These are phyloP conservation scores for Oehlia diaphana DNA, from an alignment of 192 early-diverging fungal species.

Conservation along the genomic window DNA sequence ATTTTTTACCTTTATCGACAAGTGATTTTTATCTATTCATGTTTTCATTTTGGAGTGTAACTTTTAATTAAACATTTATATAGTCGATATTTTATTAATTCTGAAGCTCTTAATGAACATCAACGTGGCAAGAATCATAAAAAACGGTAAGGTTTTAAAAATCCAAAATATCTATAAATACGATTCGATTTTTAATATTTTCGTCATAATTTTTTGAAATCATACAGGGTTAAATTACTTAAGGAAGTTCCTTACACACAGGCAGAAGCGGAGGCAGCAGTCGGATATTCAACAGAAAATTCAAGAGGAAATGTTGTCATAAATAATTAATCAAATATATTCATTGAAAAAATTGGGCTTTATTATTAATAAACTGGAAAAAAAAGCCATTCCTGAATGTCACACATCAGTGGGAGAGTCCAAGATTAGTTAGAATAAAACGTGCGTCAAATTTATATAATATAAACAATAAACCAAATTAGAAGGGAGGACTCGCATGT, in stretches of 20 bases:
- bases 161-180: no score
- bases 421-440: not conserved
- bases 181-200: not conserved
- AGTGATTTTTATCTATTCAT: no score
- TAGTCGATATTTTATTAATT: conserved; percentile 73
- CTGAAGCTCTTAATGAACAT: conserved; percentile 64
- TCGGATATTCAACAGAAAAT: conserved; percentile 40
- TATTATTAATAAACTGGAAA: no score
- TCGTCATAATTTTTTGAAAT: not conserved
- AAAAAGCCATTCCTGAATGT: not conserved
- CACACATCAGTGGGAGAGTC: not conserved
- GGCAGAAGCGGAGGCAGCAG: conserved; percentile 77
- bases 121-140: conserved; percentile 82
- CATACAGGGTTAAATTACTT: conserved; percentile 71
- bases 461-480: not conserved
- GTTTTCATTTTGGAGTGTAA: no score
- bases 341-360: not conserved
- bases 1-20: not conserved
- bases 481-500: not conserved
- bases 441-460: not conserved
- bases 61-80: no score
- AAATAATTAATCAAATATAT: not conserved
- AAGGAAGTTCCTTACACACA: conserved; percentile 88
- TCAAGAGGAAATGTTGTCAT: not conserved
- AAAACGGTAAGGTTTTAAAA: conserved; percentile 48